Conservation (phyloP, 2,329 filamentous ascomycete genomes). For the Trichophyton mentagrophytes region DNA sequence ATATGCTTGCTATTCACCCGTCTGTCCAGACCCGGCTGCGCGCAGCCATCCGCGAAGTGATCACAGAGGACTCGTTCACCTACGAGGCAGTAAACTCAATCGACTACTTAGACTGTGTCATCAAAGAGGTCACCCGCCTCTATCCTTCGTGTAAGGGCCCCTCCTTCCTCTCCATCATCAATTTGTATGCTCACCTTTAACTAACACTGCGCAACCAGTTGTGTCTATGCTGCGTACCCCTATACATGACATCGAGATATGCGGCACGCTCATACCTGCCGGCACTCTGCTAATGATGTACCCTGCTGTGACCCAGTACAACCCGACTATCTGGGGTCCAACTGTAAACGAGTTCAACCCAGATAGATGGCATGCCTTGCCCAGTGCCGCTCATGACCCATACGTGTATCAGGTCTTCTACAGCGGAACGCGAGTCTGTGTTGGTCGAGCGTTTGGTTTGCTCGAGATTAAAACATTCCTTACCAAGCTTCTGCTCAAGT, state of each 20-base stretch:
- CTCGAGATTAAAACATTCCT: constrained; percentile 5
- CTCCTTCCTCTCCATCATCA: not conserved
- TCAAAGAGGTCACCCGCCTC: constrained; percentile 5
- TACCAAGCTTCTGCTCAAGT: not conserved
- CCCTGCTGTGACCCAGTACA: constrained; percentile 1
- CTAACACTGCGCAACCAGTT: not conserved
- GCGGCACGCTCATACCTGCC: not conserved
- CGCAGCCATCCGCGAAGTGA: not conserved
- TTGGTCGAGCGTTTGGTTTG: constrained; percentile 3
- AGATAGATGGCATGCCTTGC: constrained; percentile 2
- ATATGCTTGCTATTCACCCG: constrained; percentile 1
- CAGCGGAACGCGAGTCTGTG: constrained; percentile 1
- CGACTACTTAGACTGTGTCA: constrained; percentile 3
- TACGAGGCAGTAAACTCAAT: not conserved
- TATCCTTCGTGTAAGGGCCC: not conserved
- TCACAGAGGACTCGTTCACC: not conserved
- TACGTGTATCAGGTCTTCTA: constrained; percentile 6
- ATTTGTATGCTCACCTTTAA: not conserved
- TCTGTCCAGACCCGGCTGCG: not conserved
- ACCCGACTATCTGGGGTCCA: constrained; percentile 1
- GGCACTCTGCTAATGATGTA: constrained; percentile 2
- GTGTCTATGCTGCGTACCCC: not conserved
- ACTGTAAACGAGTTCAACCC: constrained; percentile 3
- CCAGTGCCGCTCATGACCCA: not conserved
- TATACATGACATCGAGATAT: not conserved